A percentile compares a stretch with the other conserved stretches of the same genome.
These are phyloP conservation scores for Beverwykella pulmonaria DNA, from an alignment of 495 filamentous ascomycete species.

Conservation along the genomic window DNA sequence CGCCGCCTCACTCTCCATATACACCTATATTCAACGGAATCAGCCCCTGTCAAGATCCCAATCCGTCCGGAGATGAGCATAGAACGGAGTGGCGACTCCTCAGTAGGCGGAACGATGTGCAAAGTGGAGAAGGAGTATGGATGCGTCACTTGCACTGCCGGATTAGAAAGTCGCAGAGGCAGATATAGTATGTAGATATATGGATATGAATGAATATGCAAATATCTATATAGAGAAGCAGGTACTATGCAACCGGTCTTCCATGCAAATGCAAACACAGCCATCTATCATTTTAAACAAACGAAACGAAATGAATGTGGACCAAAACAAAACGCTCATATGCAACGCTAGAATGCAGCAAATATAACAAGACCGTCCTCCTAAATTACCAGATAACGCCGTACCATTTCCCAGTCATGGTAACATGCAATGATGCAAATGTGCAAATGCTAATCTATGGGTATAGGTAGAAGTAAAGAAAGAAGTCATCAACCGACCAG, in stretches of 20 bases:
- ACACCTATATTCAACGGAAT: background rate
- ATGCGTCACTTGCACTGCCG: background rate
- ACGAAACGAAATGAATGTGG: background rate
- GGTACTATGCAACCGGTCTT: background rate
- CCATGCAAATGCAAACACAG: background rate
- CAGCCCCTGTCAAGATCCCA: background rate
- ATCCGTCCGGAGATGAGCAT: background rate
- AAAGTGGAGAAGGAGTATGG: background rate
- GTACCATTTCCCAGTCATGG: background rate
- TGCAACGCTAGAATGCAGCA: conserved; percentile 1
- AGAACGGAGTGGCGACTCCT: background rate
- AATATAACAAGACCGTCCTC: too few relatives aligned
- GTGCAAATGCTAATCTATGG: conserved; percentile 1
- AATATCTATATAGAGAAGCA: too few relatives aligned
- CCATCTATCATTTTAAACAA: background rate
- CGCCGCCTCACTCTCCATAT: background rate
- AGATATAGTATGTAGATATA: background rate
- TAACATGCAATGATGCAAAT: background rate
- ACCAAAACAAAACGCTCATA: background rate
- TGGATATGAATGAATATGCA: too few relatives aligned
- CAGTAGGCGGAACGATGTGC: background rate
- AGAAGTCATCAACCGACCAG: background rate
- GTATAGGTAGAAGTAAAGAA: background rate
- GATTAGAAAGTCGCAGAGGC: background rate
- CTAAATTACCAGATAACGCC: background rate